phyloP scores from a whole-genome alignment of 768 basidiomycete species.

The Trametopsis cervina region DNA sequence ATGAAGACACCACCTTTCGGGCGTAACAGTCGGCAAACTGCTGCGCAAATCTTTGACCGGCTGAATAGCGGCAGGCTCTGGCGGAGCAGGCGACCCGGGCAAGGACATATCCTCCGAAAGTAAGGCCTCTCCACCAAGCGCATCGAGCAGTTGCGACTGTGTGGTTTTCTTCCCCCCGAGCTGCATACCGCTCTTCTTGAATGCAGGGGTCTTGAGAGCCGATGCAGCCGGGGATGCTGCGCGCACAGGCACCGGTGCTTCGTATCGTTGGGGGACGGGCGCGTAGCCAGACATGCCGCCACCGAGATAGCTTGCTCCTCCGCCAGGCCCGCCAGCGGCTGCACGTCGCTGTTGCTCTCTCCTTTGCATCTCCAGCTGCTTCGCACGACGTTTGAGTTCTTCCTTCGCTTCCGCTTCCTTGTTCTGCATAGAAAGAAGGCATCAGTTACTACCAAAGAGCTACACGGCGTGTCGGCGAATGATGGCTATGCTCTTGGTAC shows the following conservation, averaged over 20 bases:
- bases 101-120: conserved; percentile 46
- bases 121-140: conserved; percentile 72
- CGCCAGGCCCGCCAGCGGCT: conserved; percentile 42
- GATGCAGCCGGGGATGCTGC: conserved; percentile 42
- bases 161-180: conserved; percentile 88
- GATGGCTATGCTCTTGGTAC: too few species aligned
- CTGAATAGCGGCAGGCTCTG: conserved; percentile 31
- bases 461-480: too few species aligned
- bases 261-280: conserved; percentile 60
- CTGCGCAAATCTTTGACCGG: conserved; percentile 46
- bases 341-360: conserved; percentile 85
- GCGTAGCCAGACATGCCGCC: conserved; percentile 68
- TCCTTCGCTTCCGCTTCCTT: conserved; percentile 99
- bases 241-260: conserved; percentile 44
- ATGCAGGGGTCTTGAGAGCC: conserved; percentile 61
- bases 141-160: conserved; percentile 82
- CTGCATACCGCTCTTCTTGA: conserved; percentile 96
- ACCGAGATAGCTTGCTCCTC: conserved; percentile 46
- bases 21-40: conserved; percentile 67
- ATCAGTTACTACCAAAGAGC: too few species aligned
- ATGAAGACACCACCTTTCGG: conserved; percentile 52
- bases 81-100: conserved; percentile 45
- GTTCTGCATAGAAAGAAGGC: too few species aligned
- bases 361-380: conserved; percentile 96
- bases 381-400: conserved; percentile 94